Base-by-base conservation (phyloP, 2,329 filamentous ascomycete genomes). In the Trematosphaeria pertusa region DNA sequence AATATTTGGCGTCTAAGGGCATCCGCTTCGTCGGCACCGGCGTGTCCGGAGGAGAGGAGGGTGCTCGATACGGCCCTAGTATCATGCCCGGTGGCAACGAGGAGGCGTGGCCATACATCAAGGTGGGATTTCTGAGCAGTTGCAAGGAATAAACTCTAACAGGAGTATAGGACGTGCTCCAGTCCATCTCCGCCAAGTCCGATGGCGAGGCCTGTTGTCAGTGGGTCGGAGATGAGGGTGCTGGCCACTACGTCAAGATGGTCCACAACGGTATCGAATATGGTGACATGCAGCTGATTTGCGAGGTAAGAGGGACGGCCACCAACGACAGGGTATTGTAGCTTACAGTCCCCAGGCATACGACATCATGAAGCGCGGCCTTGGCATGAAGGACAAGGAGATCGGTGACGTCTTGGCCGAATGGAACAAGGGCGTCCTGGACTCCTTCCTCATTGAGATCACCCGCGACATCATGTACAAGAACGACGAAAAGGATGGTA, bases 191-290 rank as follows among this genome's bases (percentile, higher is more conserved):
- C 58, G 94, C 94, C 77, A 97, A 99, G 87, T 95, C 89, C 77
- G 93, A 97, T 71, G 87, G 87, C 69, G 94, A 99, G 84, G 81
- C 94, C 61, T 99, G 94, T 87, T 99, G 94, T 74, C 94, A 99
- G 79, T 99, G 94, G 94, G 94, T 99, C 69, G 94, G 94, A 81
- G 94, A 97, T 79, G 91, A 97, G 78, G 94, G 94, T 86, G 90
- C 94, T 79, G 94, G 94, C 68, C 94, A 99, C 87, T 99, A 97
- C 84, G 93, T 99, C 83, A 99, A 99, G 89, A 99, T 99, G 94
- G 94, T 99, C 58, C 94, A 99, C 88, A 99, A 99, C 81, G 94
- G 94, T 85, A 99, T 99, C 69, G 94, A 99, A 82, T 99, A 99
- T 76, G 94, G 94, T 86, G 94, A 99, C 81, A 99, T 99, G 94